Base-by-base conservation (phyloP, 495 filamentous ascomycete species). In the Neurospora sp. region DNA sequence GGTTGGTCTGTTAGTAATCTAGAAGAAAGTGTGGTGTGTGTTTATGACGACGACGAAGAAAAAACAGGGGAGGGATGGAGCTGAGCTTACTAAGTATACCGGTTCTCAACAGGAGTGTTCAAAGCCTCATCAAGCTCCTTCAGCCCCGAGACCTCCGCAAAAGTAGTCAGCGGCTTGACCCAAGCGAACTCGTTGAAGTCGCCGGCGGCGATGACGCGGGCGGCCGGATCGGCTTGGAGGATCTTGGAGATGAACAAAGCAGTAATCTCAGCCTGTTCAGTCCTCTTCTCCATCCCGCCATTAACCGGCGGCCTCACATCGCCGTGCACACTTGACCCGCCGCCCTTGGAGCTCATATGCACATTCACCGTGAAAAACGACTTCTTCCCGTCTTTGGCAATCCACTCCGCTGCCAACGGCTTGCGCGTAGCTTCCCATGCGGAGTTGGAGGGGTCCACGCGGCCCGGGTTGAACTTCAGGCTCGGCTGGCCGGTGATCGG, bases 151-250 rank as follows among this genome's bases (percentile, higher is more conserved):
- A 82, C 72, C 1, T 48, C 14, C 7, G 74, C 73, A 73, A 89
- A 88, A 0, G 77, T 79, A 41, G 80, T 74, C 76, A 89, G 76
- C 0, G 88, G 88, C 77, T 76, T 44, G 12, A 85, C 87, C 73
- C 87, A 88, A 1, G 83, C 73, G 74, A 89, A 91, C 80, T 91
- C 89, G 83, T 91, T 90, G 78, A 87, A 91, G 76, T 91, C 88
- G 12, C 89, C 89, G 0, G 85, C 81, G 0, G 83, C 77, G 22
- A 89, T 78, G 41, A 91, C 79, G 9, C 75, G 74, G 0, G 88
- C 88, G 1, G 77, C 48, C 3, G 74, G 69, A 73, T 88, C 81
- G 16, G 80, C 48, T 1, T 71, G 73, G 10, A 90, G 82, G 70
- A 91, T 83, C 16, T 79, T 16, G 1, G 74, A 70, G 53, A 83